These are phyloP conservation scores for Acephala macrosclerotiorum DNA, from an alignment of 2,329 filamentous ascomycete species.

Conservation along the genomic window DNA sequence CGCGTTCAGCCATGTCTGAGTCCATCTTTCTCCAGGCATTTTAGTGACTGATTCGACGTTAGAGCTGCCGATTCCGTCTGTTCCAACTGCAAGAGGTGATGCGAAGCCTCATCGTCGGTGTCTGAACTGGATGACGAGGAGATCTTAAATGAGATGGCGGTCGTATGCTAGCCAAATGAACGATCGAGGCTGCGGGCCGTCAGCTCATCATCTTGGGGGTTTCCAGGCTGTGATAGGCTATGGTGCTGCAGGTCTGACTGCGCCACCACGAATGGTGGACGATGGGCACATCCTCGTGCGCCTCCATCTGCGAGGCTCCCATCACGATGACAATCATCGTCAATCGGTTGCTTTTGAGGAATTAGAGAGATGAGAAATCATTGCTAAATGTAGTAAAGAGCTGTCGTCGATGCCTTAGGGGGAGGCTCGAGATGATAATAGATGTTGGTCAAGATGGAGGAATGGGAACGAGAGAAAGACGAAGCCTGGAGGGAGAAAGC, in stretches of 20 bases:
- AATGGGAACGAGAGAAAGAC: no score
- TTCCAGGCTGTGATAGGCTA: background rate
- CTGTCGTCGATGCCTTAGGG: no score
- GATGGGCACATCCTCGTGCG: conserved; percentile 1
- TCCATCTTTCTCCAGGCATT: conserved; percentile 4
- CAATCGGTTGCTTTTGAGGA: background rate
- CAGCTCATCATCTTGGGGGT: background rate
- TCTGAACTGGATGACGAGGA: background rate
- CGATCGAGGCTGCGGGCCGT: background rate
- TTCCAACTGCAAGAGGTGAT: background rate
- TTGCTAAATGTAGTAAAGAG: no score
- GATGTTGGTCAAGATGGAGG: no score
- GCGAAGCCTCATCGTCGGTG: conserved; percentile 3
- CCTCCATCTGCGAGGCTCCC: background rate
- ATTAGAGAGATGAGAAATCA: no score
- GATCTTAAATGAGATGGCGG: conserved; percentile 1
- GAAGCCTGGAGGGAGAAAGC: no score
- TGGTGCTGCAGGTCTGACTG: background rate
- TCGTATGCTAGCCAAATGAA: conserved; percentile 4
- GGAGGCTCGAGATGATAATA: no score
- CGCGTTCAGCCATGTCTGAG: background rate
- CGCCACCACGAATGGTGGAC: background rate
- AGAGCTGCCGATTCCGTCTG: background rate
- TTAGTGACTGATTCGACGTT: background rate
- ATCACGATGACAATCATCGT: background rate